A percentile compares a stretch with the other conserved stretches of the same genome.
phyloP scores from a whole-genome alignment of 1,139 yeast species.

The Zygoascus sp. region DNA sequence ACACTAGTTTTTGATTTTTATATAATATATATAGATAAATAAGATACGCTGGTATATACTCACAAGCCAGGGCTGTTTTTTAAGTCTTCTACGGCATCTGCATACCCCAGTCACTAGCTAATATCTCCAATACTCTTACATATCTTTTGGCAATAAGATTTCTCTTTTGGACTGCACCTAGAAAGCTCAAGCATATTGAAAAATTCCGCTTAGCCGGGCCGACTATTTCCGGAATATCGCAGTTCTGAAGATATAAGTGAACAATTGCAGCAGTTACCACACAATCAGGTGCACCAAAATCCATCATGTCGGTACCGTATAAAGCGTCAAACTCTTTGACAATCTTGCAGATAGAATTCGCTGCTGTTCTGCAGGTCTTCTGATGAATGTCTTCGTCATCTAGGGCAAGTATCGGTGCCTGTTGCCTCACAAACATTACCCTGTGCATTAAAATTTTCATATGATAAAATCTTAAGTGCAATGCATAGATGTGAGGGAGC shows the following conservation, averaged over 20 bases:
- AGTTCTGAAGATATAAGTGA: slow-evolving; percentile 12
- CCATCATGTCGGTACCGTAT: slow-evolving; percentile 14
- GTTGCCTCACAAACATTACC: slow-evolving; percentile 11
- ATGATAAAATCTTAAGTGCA: slow-evolving; percentile 16
- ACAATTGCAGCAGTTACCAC: slow-evolving; percentile 17
- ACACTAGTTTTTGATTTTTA: slow-evolving; percentile 6
- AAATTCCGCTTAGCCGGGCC: slow-evolving; percentile 11
- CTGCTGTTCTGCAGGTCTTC: slow-evolving; percentile 13
- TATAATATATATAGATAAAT: not conserved
- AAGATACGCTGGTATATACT: not conserved
- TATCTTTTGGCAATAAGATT: not conserved
- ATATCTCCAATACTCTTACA: not conserved
- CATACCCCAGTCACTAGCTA: slow-evolving; percentile 1
- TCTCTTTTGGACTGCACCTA: not conserved
- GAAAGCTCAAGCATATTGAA: not conserved
- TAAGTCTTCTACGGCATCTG: not conserved
- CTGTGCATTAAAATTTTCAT: slow-evolving; percentile 14
- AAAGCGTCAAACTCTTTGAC: slow-evolving; percentile 10
- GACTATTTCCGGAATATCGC: slow-evolving; percentile 6
- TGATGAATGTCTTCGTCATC: slow-evolving; percentile 13
- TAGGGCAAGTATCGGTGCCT: slow-evolving; percentile 6
- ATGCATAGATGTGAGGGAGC: slow-evolving; percentile 16
- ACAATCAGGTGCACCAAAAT: slow-evolving; percentile 16
- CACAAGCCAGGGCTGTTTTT: not conserved
- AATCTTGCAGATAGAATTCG: slow-evolving; percentile 15